A percentile compares a stretch with the other conserved stretches of the same genome.
phyloP scores from a whole-genome alignment of 2,329 filamentous ascomycete genomes.

The Alternaria brassicicola region DNA sequence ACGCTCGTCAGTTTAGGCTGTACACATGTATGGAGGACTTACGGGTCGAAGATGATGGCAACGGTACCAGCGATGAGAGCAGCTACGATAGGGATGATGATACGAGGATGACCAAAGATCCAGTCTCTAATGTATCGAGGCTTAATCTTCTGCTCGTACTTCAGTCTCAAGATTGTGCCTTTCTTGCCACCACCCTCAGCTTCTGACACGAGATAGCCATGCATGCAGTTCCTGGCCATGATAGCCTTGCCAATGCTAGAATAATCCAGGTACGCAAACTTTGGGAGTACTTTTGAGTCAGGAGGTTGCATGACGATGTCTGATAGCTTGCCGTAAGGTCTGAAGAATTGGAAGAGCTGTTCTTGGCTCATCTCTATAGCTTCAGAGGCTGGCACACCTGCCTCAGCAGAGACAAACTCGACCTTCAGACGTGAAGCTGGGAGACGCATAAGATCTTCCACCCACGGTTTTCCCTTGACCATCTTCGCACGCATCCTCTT shows the following conservation, averaged over 20 bases:
- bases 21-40: constrained; percentile 21
- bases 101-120: constrained; percentile 82
- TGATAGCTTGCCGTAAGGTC: constrained; percentile 85
- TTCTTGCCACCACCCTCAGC: constrained; percentile 72
- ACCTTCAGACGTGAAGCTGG: constrained; percentile 78
- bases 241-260: constrained; percentile 74
- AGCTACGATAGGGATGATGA: constrained; percentile 82
- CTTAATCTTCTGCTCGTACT: constrained; percentile 81
- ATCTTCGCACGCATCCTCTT: constrained; percentile 73
- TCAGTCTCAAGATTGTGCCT: constrained; percentile 79
- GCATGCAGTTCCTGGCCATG: constrained; percentile 90
- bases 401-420: constrained; percentile 78
- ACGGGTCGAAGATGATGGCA: constrained; percentile 80
- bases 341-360: constrained; percentile 82
- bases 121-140: constrained; percentile 83
- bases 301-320: constrained; percentile 83
- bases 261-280: constrained; percentile 82
- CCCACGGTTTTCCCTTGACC: constrained; percentile 87
- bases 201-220: constrained; percentile 77
- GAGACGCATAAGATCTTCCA: constrained; percentile 87
- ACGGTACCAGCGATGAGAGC: constrained; percentile 85
- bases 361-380: constrained; percentile 85
- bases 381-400: constrained; percentile 72
- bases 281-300: constrained; percentile 84
- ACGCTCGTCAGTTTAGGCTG: constrained; percentile 2